A percentile compares a stretch with the other conserved stretches of the same genome.
phyloP scores from a whole-genome alignment of 345 rosid genomes.

The Combretum micranthum region DNA sequence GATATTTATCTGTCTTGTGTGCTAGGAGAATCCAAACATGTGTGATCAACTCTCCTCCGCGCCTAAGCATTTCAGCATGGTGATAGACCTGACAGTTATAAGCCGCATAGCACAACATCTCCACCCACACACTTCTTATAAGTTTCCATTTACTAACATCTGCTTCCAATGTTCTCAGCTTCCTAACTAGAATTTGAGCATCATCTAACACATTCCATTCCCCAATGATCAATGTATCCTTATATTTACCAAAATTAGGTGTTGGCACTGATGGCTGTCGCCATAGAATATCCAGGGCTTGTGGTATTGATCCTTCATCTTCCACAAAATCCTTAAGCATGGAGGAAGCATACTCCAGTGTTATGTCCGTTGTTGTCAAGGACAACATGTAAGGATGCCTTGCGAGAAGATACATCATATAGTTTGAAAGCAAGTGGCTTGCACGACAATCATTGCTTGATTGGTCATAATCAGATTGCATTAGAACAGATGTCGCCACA shows the following conservation, averaged over 20 bases:
- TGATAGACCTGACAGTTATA: slow-evolving; percentile 6
- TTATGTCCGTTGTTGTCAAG: neutral
- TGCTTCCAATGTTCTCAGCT: neutral
- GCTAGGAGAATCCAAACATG: slow-evolving; percentile 5
- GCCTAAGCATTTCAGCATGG: slow-evolving; percentile 3
- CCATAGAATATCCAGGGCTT: neutral
- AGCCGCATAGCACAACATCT: slow-evolving; percentile 6
- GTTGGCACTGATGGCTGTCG: neutral
- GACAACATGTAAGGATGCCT: slow-evolving; percentile 6
- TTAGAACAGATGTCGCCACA: slow-evolving; percentile 1
- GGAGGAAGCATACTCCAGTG: slow-evolving; percentile 3
- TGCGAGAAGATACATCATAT: slow-evolving; percentile 10
- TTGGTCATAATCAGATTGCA: neutral
- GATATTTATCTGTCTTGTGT: slow-evolving; percentile 5
- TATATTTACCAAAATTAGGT: neutral
- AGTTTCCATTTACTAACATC: neutral
- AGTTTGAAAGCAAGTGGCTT: slow-evolving; percentile 4
- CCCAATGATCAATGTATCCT: slow-evolving; percentile 2
- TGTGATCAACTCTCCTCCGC: slow-evolving; percentile 8
- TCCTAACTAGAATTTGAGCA: neutral
- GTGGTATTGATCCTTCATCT: neutral
- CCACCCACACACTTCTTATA: slow-evolving; percentile 7
- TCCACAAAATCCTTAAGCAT: neutral
- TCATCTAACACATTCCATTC: slow-evolving; percentile 5
- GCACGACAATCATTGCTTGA: neutral